These are phyloP conservation scores for Digitaria exilis DNA, from an alignment of 202 grass and related monocot genomes.

Conservation along the genomic window DNA sequence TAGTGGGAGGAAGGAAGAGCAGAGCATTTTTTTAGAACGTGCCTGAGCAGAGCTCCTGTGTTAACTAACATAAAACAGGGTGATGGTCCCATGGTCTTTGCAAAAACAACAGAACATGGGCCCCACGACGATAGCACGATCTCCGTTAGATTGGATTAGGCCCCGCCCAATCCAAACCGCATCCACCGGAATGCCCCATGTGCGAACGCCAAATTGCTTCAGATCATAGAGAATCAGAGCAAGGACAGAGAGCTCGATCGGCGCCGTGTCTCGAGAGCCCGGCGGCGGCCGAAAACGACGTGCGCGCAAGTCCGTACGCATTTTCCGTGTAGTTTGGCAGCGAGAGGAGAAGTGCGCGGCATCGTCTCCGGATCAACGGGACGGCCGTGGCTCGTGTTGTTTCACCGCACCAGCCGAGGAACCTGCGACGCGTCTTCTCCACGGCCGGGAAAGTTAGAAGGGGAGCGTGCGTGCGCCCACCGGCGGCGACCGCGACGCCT, in stretches of 20 bases:
- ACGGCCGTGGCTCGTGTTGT: not conserved
- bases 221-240: too few species aligned
- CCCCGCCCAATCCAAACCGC: not conserved
- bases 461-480: too few species aligned
- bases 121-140: not conserved
- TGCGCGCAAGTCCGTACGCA: not conserved
- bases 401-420: not conserved
- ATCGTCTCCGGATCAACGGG: not conserved
- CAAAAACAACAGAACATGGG: too few species aligned
- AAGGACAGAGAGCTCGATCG: not conserved
- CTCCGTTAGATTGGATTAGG: not conserved
- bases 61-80: too few species aligned
- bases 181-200: not conserved
- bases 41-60: too few species aligned
- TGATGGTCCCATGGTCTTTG: not conserved
- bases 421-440: slow-evolving; percentile 32
- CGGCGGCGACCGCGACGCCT: too few species aligned
- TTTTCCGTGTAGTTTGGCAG: not conserved
- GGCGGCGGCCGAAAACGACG: not conserved
- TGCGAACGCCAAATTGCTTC: too few species aligned
- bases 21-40: not conserved
- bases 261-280: not conserved
- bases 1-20: not conserved
- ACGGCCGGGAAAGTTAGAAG: not conserved
- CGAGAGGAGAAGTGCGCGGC: not conserved